These are phyloP conservation scores for Melampsora americana DNA, from an alignment of 1,284 basidiomycete species.

Conservation along the genomic window DNA sequence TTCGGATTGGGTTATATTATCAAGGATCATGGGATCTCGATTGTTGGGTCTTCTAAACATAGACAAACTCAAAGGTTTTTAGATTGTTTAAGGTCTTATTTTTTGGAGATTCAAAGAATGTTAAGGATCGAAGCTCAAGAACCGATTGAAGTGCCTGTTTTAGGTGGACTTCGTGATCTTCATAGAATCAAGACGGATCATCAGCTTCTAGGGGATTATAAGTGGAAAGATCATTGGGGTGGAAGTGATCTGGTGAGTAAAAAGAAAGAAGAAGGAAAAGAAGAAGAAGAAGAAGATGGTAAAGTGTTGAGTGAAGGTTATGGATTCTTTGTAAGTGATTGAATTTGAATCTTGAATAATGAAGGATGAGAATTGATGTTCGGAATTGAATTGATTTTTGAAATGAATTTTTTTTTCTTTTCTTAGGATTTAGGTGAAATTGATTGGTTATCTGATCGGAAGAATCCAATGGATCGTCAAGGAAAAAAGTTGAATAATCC, in stretches of 20 bases:
- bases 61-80: conserved; percentile 87
- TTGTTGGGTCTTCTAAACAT: conserved; percentile 89
- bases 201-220: background rate
- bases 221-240: conserved; percentile 31
- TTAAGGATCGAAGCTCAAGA: background rate
- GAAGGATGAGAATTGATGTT: no score
- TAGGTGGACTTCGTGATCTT: background rate
- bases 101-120: conserved; percentile 73
- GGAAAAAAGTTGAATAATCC: background rate
- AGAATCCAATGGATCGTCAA: background rate
- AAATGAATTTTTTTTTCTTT: no score
- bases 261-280: background rate
- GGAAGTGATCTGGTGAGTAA: background rate
- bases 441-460: conserved; percentile 11
- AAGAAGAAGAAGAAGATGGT: background rate
- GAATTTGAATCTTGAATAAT: background rate
- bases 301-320: conserved; percentile 30
- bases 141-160: background rate
- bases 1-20: conserved; percentile 76
- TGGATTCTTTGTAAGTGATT: conserved; percentile 32
- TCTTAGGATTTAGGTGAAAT: conserved; percentile 33
- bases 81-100: conserved; percentile 76
- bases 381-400: no score
- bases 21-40: conserved; percentile 86
- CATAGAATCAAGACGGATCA: background rate